These are phyloP conservation scores for Nephromyces sp. DNA, from an alignment of 169 alveolate genomes.

Conservation along the genomic window DNA sequence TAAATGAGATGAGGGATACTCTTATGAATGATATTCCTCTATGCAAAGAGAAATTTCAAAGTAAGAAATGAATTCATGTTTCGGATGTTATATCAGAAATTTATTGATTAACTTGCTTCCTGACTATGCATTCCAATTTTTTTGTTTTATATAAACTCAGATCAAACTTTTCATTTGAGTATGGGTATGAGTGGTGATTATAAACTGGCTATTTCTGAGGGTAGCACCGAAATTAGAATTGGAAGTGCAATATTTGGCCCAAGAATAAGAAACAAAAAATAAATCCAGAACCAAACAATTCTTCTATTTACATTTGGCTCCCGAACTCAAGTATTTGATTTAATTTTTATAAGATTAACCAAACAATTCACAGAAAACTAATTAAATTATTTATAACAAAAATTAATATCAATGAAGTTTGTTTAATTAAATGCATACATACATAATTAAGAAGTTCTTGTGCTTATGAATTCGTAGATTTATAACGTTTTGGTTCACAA, in stretches of 20 bases:
- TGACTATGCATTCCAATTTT: background rate
- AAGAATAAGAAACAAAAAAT: no score
- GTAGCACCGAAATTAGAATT: conserved; percentile 26
- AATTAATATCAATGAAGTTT: no score
- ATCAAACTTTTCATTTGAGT: conserved; percentile 11
- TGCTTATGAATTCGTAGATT: no score
- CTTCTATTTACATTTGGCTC: no score
- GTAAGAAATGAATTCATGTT: background rate
- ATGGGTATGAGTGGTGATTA: conserved; percentile 66
- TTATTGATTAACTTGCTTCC: background rate
- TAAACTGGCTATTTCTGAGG: conserved; percentile 59
- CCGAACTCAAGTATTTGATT: no score
- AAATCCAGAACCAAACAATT: no score
- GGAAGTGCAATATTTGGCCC: conserved; percentile 31
- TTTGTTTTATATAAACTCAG: background rate
- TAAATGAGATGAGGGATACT: background rate
- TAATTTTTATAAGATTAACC: no score
- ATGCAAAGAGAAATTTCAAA: background rate
- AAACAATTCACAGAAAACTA: no score
- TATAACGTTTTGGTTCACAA: no score
- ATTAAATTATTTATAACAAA: no score
- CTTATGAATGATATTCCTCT: background rate
- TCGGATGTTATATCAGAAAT: background rate
- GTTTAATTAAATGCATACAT: no score
- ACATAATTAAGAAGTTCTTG: no score